Conservation (phyloP, 176 grass and related monocot genomes). For the Carex cristatella region DNA sequence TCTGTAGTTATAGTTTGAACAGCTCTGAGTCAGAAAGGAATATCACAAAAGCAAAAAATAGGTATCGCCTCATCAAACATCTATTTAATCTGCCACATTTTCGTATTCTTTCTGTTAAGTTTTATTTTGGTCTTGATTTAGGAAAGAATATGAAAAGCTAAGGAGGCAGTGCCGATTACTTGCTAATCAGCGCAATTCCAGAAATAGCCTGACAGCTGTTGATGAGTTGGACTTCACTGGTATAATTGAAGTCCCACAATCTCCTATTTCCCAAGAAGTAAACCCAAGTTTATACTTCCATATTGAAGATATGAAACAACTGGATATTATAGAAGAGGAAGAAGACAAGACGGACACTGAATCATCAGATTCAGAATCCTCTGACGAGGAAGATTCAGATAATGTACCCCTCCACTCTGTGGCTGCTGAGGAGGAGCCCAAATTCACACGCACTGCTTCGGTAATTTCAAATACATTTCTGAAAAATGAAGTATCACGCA, state of each 20-base stretch:
- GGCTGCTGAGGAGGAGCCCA: conserved; percentile 52
- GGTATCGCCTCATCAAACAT: conserved; percentile 35
- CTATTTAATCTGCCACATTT: neutral
- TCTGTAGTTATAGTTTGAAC: conserved; percentile 74
- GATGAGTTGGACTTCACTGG: conserved; percentile 38
- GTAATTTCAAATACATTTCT: conserved; percentile 29
- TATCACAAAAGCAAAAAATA: conserved; percentile 58
- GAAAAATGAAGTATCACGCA: neutral
- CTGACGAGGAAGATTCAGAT: conserved; percentile 63
- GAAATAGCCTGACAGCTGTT: conserved; percentile 59
- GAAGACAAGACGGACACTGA: conserved; percentile 50
- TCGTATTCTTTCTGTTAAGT: neutral
- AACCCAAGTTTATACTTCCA: conserved; percentile 19
- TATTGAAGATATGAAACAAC: conserved; percentile 41
- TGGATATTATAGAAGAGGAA: conserved; percentile 34
- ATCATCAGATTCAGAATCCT: conserved; percentile 82
- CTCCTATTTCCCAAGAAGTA: conserved; percentile 49
- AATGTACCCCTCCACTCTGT: conserved; percentile 32
- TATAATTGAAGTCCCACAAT: conserved; percentile 55
- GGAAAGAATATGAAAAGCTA: conserved; percentile 97
- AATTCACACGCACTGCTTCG: conserved; percentile 42
- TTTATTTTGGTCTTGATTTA: conserved; percentile 19
- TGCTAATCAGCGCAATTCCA: conserved; percentile 42
- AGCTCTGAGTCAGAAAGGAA: conserved; percentile 63
- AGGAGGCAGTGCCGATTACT: conserved; percentile 65